Evolutionary conservation across 2,329 filamentous ascomycete genomes (phyloP), one percentile per base, ranked within the genome.

Genomic region (Trichoderma cornu-damae): DNA sequence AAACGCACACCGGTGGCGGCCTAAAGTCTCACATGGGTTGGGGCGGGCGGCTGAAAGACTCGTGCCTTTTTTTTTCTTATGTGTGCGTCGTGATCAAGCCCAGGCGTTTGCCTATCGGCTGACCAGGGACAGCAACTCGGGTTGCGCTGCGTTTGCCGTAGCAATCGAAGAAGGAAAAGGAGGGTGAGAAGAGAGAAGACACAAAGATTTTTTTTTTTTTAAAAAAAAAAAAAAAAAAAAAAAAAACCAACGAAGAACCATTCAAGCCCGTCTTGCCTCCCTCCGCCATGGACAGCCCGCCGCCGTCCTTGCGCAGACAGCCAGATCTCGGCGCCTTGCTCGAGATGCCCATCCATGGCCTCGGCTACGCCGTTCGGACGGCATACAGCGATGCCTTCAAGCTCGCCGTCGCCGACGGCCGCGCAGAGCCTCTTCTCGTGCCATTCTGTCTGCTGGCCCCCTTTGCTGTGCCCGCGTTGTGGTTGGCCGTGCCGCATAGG

Each of bases 401-500:
- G 43, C 63, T 65, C 2, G 68, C 67, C 42, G 61, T 73, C 32
- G 67, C 69, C 49, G 69, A 74, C 3, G 78, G 78, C 43, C 66
- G 62, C 6, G 66, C 73, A 30, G 70, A 69, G 40, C 81, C 80
- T 2, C 71, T 85, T 16, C 64, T 85, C 16, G 37, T 85, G 6
- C 82, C 82, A 0, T 78, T 80, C 58, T 71, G 75, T 56, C 58
- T 84, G 6, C 59, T 81, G 20, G 77, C 75, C 3, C 65, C 74
- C 26, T 71, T 79, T 43, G 47, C 82, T 40, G 55, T 86, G 2
- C 79, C 81, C 0, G 67, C 77, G 1, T 61, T 82, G 3, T 87
- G 83, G 67, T 74, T 86, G 12, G 70, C 77, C 48, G 73, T 86
- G 59, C 80, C 82, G 1, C 82, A 86, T 63, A 72, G 68, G 30